Base-by-base conservation (phyloP, 495 filamentous ascomycete species). In the Cudoniella acicularis region DNA sequence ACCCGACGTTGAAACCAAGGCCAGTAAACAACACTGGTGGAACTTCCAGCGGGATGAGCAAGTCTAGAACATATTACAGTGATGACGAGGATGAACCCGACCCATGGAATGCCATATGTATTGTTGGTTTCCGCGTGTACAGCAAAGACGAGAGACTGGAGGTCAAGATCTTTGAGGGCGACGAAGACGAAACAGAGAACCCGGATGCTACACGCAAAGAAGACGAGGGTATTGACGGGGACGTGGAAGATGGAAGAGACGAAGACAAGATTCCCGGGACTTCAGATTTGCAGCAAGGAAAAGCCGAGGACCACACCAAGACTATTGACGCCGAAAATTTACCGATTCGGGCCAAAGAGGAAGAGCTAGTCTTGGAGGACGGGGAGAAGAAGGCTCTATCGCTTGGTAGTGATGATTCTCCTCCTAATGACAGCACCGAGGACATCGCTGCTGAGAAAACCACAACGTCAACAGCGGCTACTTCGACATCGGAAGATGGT, bases 1-100 rank as follows among this genome's bases (percentile, higher is more conserved):
- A 67, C 13, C 50, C 60, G 18, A 47, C 64, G 2, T 43, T 56
- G 26, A 60, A 56, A 36, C 48, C 55, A 2, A 52, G 59, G 40
- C 53, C 26, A 18, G 25, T 46, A 0, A 30, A 48, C 10, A 30
- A 20, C 4, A 6, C 30, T 21, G 16, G 13, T 52, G 52, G 56
- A 4, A n/a, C 2, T 6, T 6, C 26, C 10, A 6, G 10, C 4
- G 18, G 25, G 26, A 30, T 24, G 26, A 51, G 21, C 10, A 58
- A 58, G 43, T 25, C 10, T 40, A 59, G 24, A 25, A n/a, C 23
- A 48, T 23, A 26, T 23, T 49, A 55, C 3, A 54, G 46, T 60
- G 64, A 68, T 20, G 75, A 76, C 49, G 76, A 79, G 49, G 75
- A 79, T 45, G 79, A 75, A 58, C 68, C 64, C 4, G 82, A 92